Conservation (phyloP, 2,329 filamentous ascomycete genomes). For the Rutstroemia sp. region DNA sequence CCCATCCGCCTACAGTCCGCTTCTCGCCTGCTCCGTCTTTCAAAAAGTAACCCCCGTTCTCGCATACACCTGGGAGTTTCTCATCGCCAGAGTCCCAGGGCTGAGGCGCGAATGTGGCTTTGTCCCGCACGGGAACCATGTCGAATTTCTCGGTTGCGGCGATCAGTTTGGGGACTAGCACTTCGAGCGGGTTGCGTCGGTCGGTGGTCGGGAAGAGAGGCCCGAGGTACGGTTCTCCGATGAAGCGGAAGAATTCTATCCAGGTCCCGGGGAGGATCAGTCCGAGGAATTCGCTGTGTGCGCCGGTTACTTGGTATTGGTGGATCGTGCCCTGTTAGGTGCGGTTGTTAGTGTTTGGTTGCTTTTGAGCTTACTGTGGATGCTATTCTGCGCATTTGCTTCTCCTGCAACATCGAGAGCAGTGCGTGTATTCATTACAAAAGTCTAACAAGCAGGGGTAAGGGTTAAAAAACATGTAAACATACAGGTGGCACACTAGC, state of each 20-base stretch:
- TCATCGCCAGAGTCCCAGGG: slow-evolving; percentile 37
- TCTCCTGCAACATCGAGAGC: no score
- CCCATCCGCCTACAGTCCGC: slow-evolving; percentile 38
- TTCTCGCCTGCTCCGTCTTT: slow-evolving; percentile 42
- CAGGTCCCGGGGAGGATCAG: slow-evolving; percentile 50
- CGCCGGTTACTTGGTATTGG: slow-evolving; percentile 46
- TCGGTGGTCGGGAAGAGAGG: slow-evolving; percentile 44
- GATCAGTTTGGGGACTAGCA: slow-evolving; percentile 48
- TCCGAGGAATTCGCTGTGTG: slow-evolving; percentile 46
- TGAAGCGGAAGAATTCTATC: slow-evolving; percentile 53
- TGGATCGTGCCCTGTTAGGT: slow-evolving; percentile 40
- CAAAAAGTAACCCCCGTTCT: slow-evolving; percentile 41
- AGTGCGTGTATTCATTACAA: not conserved
- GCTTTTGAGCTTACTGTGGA: not conserved
- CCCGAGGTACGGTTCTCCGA: slow-evolving; percentile 44
- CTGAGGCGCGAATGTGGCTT: slow-evolving; percentile 36
- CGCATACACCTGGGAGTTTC: slow-evolving; percentile 31
- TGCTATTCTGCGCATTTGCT: not conserved
- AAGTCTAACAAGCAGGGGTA: not conserved
- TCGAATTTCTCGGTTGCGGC: slow-evolving; percentile 48
- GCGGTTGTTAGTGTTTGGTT: not conserved
- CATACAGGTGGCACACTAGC: slow-evolving; percentile 48
- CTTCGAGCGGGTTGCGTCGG: slow-evolving; percentile 40
- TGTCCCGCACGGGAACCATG: slow-evolving; percentile 44
- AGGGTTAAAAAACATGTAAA: not conserved